A percentile compares a stretch with the other conserved stretches of the same genome.
phyloP scores from a whole-genome alignment of 371 early-diverging fungal genomes.

The Mucor piriformis region DNA sequence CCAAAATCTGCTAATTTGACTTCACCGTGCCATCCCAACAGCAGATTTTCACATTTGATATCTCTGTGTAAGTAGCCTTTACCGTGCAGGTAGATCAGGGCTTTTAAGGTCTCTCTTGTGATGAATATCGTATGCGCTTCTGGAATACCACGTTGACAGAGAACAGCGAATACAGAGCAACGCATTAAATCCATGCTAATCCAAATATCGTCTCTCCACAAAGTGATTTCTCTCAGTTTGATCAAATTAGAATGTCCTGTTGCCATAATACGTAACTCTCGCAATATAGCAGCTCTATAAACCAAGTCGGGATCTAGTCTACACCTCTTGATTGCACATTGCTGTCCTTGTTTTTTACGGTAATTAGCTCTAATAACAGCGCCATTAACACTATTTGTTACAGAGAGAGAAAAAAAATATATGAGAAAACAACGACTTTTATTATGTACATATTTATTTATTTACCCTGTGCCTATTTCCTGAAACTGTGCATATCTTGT shows the following conservation, averaged over 20 bases:
- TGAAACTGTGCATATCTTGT: conserved; percentile 45
- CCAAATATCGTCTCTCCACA: conserved; percentile 51
- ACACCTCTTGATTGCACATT: conserved; percentile 52
- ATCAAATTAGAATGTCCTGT: conserved; percentile 37
- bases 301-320: conserved; percentile 44
- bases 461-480: conserved; percentile 58
- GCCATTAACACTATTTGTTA: conserved; percentile 45
- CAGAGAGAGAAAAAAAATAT: conserved; percentile 1
- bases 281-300: conserved; percentile 49
- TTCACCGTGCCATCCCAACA: conserved; percentile 90
- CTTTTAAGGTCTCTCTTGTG: conserved; percentile 56
- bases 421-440: background rate
- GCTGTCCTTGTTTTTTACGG: conserved; percentile 34
- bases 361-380: conserved; percentile 46
- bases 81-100: conserved; percentile 87
- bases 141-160: conserved; percentile 53
- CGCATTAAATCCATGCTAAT: conserved; percentile 56
- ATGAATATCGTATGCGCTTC: conserved; percentile 46
- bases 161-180: conserved; percentile 50
- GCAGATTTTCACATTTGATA: conserved; percentile 95
- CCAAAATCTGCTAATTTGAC: conserved; percentile 80
- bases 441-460: background rate
- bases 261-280: conserved; percentile 52
- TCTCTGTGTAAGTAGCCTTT: conserved; percentile 96
- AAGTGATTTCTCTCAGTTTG: conserved; percentile 40